Percentiles rank a stretch among this genome's conserved stretches.
Evolutionary conservation across 345 rosid genomes (phyloP).

Genomic region (Brassica napus): Da-Ae NC_063440.1:14726001-14726500

Average conservation of each 20-base stretch:
- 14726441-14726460: conserved; percentile 33
- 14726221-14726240: conserved; percentile 91
- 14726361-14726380: conserved; percentile 53
- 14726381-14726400: conserved; percentile 55
- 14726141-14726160: conserved; percentile 60
- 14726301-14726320: conserved; percentile 66
- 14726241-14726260: conserved; percentile 83
- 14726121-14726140: conserved; percentile 79
- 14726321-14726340: conserved; percentile 65
- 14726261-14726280: conserved; percentile 82
- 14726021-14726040: conserved; percentile 20
- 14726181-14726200: conserved; percentile 75
- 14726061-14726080: conserved; percentile 41
- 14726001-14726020: conserved; percentile 19
- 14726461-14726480: conserved; percentile 39
- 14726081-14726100: conserved; percentile 83
- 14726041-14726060: conserved; percentile 10
- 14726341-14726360: conserved; percentile 73
- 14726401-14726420: conserved; percentile 56
- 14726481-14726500: conserved; percentile 47
- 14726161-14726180: conserved; percentile 70
- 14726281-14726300: conserved; percentile 69
- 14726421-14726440: conserved; percentile 51
- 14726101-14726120: conserved; percentile 73
- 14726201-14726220: conserved; percentile 69